Conservation (phyloP, 2,329 filamentous ascomycete genomes). For the Neonectria neomacrospora region DNA sequence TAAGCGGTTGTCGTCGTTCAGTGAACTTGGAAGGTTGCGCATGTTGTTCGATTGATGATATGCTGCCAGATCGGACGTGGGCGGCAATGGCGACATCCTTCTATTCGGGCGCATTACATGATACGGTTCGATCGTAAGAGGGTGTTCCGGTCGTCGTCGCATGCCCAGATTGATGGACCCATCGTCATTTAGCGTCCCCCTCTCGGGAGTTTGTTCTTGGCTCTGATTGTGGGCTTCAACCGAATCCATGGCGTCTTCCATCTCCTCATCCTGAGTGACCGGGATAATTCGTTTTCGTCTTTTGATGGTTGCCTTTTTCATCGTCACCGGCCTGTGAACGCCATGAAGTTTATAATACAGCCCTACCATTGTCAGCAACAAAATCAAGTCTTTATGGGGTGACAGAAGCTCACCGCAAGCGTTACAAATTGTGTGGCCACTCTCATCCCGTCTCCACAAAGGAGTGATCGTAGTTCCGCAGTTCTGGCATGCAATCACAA, state of each 20-base stretch:
- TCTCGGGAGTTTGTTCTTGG: constrained; percentile 56
- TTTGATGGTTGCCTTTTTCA: constrained; percentile 99
- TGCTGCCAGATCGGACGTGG: constrained; percentile 58
- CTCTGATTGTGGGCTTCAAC: constrained; percentile 52
- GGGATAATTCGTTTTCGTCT: constrained; percentile 94
- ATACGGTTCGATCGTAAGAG: constrained; percentile 60
- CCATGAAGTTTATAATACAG: constrained; percentile 97
- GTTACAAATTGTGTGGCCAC: constrained; percentile 97
- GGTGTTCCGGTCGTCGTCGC: constrained; percentile 59
- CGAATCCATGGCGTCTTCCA: constrained; percentile 61
- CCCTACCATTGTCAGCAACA: constrained; percentile 61
- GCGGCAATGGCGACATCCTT: constrained; percentile 57
- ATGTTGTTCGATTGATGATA: constrained; percentile 61
- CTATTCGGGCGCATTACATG: constrained; percentile 56
- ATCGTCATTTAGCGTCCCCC: constrained; percentile 70
- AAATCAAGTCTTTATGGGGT: background rate
- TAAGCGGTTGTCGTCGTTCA: constrained; percentile 67
- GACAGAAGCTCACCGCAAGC: constrained; percentile 83
- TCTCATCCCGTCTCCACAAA: constrained; percentile 92
- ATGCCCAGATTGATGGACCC: constrained; percentile 73
- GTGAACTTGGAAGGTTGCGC: constrained; percentile 53
- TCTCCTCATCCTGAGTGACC: constrained; percentile 66
- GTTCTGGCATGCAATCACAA: constrained; percentile 92
- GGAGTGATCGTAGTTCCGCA: constrained; percentile 97
- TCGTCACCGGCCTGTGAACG: constrained; percentile 91